These are phyloP conservation scores for Oryza meridionalis DNA, from an alignment of 176 grass and related monocot species.

Conservation along the genomic window DNA sequence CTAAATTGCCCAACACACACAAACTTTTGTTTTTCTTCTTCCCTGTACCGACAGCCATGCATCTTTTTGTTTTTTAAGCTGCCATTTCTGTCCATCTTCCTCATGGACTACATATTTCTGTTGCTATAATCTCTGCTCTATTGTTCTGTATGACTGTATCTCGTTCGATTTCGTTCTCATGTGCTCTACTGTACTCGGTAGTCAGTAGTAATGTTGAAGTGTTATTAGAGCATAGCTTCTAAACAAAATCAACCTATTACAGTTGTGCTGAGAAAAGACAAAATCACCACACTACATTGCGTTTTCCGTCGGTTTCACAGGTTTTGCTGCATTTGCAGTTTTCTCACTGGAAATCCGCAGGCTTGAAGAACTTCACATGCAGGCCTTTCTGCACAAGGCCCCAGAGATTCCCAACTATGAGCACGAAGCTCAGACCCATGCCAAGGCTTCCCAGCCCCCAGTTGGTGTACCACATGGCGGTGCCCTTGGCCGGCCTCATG, in stretches of 20 bases:
- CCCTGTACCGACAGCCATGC: too few species aligned
- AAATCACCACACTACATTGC: neutral
- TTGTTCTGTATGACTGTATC: neutral
- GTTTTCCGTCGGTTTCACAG: neutral
- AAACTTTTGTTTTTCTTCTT: too few species aligned
- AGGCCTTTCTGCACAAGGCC: slow-evolving; percentile 64
- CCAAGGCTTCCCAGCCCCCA: slow-evolving; percentile 74
- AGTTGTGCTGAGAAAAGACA: neutral
- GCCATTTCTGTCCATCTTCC: too few species aligned
- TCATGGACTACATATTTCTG: too few species aligned
- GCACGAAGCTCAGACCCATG: slow-evolving; percentile 64
- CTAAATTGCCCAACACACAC: too few species aligned
- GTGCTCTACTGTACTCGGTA: neutral
- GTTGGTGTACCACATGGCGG: slow-evolving; percentile 67
- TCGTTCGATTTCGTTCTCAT: neutral
- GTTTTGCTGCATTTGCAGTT: neutral
- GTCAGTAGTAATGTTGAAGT: neutral
- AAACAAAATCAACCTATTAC: neutral
- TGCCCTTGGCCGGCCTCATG: slow-evolving; percentile 66
- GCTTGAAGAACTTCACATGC: slow-evolving; percentile 67
- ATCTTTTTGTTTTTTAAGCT: too few species aligned
- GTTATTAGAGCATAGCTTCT: neutral
- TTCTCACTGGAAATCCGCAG: slow-evolving; percentile 36
- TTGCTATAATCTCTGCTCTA: too few species aligned
- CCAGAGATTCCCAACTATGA: slow-evolving; percentile 70